Evolutionary conservation across 2,329 filamentous ascomycete genomes (phyloP), one percentile per base, ranked within the genome.

Genomic region (Bretziella fagacearum): DNA sequence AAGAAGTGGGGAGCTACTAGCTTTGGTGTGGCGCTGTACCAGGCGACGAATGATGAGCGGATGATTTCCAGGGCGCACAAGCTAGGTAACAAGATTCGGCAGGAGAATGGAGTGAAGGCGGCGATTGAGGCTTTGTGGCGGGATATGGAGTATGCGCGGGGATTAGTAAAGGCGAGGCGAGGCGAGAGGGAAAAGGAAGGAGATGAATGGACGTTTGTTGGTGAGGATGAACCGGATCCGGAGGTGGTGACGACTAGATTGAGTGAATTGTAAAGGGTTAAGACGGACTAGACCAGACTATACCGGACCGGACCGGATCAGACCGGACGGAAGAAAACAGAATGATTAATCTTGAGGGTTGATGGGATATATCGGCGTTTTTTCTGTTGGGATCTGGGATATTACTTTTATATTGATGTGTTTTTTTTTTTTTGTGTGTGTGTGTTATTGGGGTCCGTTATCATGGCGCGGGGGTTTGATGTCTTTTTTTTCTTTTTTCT

Each of bases 81-180:
- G 2, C 62, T 98, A 18, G 91, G 91, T 10, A 81, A 91, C 63
- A 76, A 84, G 58, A 96, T 98, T 54, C 79, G 89, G 49, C 79
- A 74, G 81, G 89, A 98, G 61, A 78, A 85, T 53, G 91, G 91
- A 29, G 86, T 95, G n/a, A 77, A 81, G 41, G 82, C 72, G 4
- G 91, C 89, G 4, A 91, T 96, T 52, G 84, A 94, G 61, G 83
- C 78, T 51, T 84, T 98, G 48, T 98, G 96, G 59, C 81, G 91
- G 35, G 89, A 96, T 59, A 71, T 96, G 48, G 91, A 96, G 59
- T 95, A 95, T 56, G 87, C 91, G 30, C 83, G 76, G 61, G 81
- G 80, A 13, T 68, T 96, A 37, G 81, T 94, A 52, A 60, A 56
- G 45, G 60, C 62, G 35, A 67, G 63, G 15, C 67, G 73, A 32